A percentile compares a stretch with the other conserved stretches of the same genome.
phyloP scores from a whole-genome alignment of 805 yeast species.

The Myxozyma mucilagina region DNA sequence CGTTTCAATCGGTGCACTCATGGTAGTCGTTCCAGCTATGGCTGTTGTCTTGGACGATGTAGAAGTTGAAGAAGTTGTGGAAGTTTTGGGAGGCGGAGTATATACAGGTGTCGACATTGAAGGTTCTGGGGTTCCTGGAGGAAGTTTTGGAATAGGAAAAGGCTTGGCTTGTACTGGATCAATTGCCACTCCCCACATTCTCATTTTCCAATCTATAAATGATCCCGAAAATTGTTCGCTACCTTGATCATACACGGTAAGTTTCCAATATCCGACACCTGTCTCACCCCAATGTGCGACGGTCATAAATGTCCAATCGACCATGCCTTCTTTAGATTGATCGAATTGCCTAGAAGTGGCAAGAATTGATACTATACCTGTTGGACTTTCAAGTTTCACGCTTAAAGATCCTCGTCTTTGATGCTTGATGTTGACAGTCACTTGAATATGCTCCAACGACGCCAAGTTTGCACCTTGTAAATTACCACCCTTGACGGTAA shows the following conservation, averaged over 20 bases:
- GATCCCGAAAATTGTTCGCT: constrained; percentile 31
- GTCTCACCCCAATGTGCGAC: constrained; percentile 97
- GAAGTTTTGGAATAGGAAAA: constrained; percentile 47
- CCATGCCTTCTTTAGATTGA: constrained; percentile 56
- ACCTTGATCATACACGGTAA: constrained; percentile 53
- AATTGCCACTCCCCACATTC: constrained; percentile 75
- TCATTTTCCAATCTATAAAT: constrained; percentile 71
- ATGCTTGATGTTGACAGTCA: constrained; percentile 70
- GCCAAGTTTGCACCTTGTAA: constrained; percentile 61
- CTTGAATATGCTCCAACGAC: constrained; percentile 80
- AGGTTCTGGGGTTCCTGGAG: constrained; percentile 26
- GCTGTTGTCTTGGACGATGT: not conserved
- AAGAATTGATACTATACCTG: constrained; percentile 68
- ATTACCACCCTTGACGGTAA: constrained; percentile 51
- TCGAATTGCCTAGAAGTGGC: constrained; percentile 70
- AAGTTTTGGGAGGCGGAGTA: constrained; percentile 24
- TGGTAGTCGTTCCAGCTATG: constrained; percentile 21
- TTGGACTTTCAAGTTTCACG: constrained; percentile 69
- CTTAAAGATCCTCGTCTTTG: constrained; percentile 67
- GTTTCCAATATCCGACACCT: constrained; percentile 79
- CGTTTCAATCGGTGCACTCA: constrained; percentile 8
- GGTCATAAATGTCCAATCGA: constrained; percentile 88
- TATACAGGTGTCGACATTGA: constrained; percentile 25
- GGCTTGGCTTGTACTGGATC: constrained; percentile 63
- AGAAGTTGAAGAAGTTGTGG: constrained; percentile 19